Base-by-base conservation (phyloP, 2,329 filamentous ascomycete genomes). In the Stenocarpella maydis region DNA sequence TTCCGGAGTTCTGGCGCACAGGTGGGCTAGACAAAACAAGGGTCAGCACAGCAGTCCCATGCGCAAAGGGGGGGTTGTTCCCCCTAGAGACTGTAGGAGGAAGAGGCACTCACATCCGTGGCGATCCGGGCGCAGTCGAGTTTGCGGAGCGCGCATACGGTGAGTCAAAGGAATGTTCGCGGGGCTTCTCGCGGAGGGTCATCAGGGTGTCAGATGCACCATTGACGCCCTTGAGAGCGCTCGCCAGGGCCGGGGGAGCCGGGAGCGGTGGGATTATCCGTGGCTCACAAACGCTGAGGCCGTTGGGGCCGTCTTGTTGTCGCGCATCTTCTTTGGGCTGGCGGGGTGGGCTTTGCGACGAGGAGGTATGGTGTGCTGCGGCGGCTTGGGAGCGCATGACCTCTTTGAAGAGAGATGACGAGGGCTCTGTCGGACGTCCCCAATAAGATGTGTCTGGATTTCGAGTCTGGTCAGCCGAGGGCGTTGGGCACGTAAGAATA, bases 1-100 rank as follows among this genome's bases (percentile, higher is more conserved):
- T 86, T 69, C 91, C 91, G 14, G 93, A 96, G 75, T 91, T 92
- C 76, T 92, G 91, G 76, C 92, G 84, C 71, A 90, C 80, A 1
- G 91, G 90, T 61, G 87, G 88, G 75, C 92, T 93, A 63, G 67
- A 69, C 54, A n/a, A 52, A 12, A 41, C 54, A 55, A 55, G 15
- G 50, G 50, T 65, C 49, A 66, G 17, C 72, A 73, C 67, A 68
- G 65, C 45, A 45, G 31, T n/a, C 31, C 4, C 19, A 50, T 45
- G 31, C 49, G 37, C 19, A 53, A 14, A 8, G 17, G n/a, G n/a
- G n/a, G n/a, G n/a, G 1, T 24, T 21, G 41, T n/a, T 1, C 19
- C 12, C 26, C 41, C 15, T 50, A 54, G 71, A 72, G 66, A 55
- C 54, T 68, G 58, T 34, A 58, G 68, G 17, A 60, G 21, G 54